phyloP scores from a whole-genome alignment of 495 filamentous ascomycete genomes.

The Hypoxylon subgilvum region DNA sequence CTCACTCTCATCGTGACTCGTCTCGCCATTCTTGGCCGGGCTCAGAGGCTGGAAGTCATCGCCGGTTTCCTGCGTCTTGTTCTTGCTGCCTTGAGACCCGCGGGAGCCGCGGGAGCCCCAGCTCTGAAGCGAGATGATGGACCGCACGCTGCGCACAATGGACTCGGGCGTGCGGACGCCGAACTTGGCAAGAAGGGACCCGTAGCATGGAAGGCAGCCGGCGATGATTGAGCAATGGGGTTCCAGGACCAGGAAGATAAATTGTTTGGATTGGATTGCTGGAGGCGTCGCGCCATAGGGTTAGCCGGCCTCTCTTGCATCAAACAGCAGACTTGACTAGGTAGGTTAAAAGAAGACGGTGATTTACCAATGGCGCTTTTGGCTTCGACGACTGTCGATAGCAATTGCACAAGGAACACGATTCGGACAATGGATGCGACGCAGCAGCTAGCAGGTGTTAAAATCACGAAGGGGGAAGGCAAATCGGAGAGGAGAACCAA shows the following conservation, averaged over 20 bases:
- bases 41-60: too few species aligned
- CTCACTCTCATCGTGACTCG: too few species aligned
- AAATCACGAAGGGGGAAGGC: background rate
- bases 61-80: too few species aligned
- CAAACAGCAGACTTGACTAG: background rate
- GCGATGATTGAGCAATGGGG: conserved; percentile 41
- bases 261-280: conserved; percentile 2
- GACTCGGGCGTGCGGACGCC: background rate
- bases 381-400: background rate
- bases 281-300: background rate
- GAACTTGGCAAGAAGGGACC: background rate
- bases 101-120: background rate
- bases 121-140: background rate
- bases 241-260: conserved; percentile 31
- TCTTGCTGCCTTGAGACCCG: too few species aligned
- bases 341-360: background rate
- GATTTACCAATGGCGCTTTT: background rate
- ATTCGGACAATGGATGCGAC: background rate
- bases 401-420: background rate
- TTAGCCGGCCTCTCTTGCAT: background rate
- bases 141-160: background rate
- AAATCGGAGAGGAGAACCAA: background rate
- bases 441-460: background rate
- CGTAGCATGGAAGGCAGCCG: conserved; percentile 27
- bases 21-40: too few species aligned